phyloP scores from a whole-genome alignment of 2,329 filamentous ascomycete genomes.

The Cyclaneusma minus region DNA sequence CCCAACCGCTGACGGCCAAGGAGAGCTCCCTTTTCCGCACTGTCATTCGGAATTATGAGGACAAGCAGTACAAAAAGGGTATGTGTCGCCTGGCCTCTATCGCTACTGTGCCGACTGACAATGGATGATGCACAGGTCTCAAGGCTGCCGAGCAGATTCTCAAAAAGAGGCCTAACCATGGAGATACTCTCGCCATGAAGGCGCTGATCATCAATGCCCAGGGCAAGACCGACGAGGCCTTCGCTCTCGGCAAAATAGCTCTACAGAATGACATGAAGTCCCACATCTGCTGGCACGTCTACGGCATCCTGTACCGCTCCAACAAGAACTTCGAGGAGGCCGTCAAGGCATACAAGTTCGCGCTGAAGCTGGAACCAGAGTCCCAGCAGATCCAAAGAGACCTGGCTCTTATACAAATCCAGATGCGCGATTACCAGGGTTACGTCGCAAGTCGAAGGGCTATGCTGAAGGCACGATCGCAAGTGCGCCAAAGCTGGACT shows the following conservation, averaged over 20 bases:
- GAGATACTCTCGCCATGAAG: slow-evolving; percentile 98
- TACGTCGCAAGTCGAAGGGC: slow-evolving; percentile 78
- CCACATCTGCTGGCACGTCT: slow-evolving; percentile 99
- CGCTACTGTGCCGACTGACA: slow-evolving; percentile 9
- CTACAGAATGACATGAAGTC: slow-evolving; percentile 96
- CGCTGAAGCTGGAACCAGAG: slow-evolving; percentile 82
- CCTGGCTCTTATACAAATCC: slow-evolving; percentile 80
- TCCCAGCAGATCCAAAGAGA: slow-evolving; percentile 89
- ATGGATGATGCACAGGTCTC: slow-evolving; percentile 43
- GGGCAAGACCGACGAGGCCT: slow-evolving; percentile 87
- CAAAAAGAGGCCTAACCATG: slow-evolving; percentile 87
- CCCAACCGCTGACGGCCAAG: slow-evolving; percentile 65
- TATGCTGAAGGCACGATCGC: slow-evolving; percentile 76
- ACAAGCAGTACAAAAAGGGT: slow-evolving; percentile 94
- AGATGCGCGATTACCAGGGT: slow-evolving; percentile 90
- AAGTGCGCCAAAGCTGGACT: slow-evolving; percentile 87
- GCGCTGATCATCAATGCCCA: slow-evolving; percentile 88
- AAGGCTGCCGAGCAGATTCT: slow-evolving; percentile 95
- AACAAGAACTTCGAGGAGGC: slow-evolving; percentile 98
- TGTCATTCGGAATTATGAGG: slow-evolving; percentile 90
- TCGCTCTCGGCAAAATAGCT: slow-evolving; percentile 80
- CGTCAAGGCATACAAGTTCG: slow-evolving; percentile 98
- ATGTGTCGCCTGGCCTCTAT: slow-evolving; percentile 7
- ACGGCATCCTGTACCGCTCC: slow-evolving; percentile 81
- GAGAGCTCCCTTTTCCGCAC: slow-evolving; percentile 89